Evolutionary conservation across 441 rosid species (phyloP).

Genomic region (Francoa sonchifolia): DNA sequence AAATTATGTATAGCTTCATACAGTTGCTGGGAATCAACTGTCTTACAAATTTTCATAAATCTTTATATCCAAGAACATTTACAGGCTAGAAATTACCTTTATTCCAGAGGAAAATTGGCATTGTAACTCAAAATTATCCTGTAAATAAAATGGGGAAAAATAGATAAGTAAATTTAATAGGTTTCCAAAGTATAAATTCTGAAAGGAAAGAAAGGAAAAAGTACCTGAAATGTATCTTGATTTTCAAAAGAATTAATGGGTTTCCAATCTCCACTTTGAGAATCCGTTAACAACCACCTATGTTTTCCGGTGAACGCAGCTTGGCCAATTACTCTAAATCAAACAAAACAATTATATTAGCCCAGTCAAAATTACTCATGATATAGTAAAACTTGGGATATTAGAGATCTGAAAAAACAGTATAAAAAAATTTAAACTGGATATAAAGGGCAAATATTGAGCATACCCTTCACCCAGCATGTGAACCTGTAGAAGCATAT

Average conservation of each 20-base stretch:
- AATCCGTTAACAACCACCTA: conserved; percentile 55
- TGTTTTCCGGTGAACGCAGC: conserved; percentile 57
- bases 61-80: not conserved
- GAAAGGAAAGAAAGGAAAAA: conserved; percentile 7
- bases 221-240: conserved; percentile 33
- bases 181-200: too few species aligned
- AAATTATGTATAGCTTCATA: conserved; percentile 1
- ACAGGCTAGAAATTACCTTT: conserved; percentile 24
- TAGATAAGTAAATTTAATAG: conserved; percentile 4
- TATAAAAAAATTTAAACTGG: too few species aligned
- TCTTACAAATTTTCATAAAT: not conserved
- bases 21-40: not conserved
- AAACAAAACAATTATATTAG: conserved; percentile 13
- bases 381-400: too few species aligned
- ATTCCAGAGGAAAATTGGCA: conserved; percentile 38
- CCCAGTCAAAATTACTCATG: conserved; percentile 5
- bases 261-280: conserved; percentile 14
- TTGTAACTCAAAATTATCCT: conserved; percentile 29
- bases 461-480: conserved; percentile 81
- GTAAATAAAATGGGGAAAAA: conserved; percentile 5
- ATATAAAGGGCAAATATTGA: not conserved
- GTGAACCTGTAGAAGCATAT: conserved; percentile 48
- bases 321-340: conserved; percentile 55
- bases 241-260: conserved; percentile 9
- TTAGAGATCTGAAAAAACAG: too few species aligned